Base-by-base conservation (phyloP, 169 alveolate genomes). In the Eimeria maxima region DNA sequence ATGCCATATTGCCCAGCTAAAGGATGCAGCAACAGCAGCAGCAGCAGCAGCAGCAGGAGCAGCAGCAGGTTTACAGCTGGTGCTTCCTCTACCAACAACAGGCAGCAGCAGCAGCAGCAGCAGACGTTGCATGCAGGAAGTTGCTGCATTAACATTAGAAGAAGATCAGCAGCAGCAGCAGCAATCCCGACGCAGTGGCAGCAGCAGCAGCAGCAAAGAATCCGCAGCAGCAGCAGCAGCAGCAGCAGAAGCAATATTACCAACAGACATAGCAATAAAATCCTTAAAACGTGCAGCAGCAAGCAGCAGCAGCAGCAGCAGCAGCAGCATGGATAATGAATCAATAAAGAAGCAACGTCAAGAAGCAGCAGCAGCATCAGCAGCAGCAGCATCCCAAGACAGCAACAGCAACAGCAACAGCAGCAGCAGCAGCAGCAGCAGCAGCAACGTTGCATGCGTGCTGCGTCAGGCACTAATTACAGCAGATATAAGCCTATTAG, bases 391-490 rank as follows among this genome's bases (percentile, higher is more conserved):
- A n/a, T n/a, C n/a, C n/a, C n/a, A n/a, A n/a, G n/a, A n/a, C n/a
- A n/a, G n/a, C n/a, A n/a, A n/a, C n/a, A n/a, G n/a, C n/a, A n/a
- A n/a, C n/a, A n/a, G n/a, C n/a, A n/a, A n/a, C n/a, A n/a, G n/a
- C n/a, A n/a, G 74, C 20, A 65, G 20, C 74, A 65, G 55, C 50
- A 73, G 50, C 50, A 73, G 83, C 83, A 73, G 83, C 83, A 73
- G 83, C 50, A 89, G 87, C 55, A 69, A 20, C 38, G 95, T 89
- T 63, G 95, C 78, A 8, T 47, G 50, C 24, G 53, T 73, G 27
- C 73, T 89, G 53, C 95, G 95, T 22, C 95, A 89, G 88, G 95
- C 95, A 7, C 73, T 89, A 27, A 22, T 67, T 5, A 78, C 95
- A 33, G 74, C 88, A 2, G 95, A 89, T 89, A 55, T 57, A 42